These are phyloP conservation scores for Glebionis coronaria DNA, from an alignment of 129 eudicot species.

Conservation along the genomic window DNA sequence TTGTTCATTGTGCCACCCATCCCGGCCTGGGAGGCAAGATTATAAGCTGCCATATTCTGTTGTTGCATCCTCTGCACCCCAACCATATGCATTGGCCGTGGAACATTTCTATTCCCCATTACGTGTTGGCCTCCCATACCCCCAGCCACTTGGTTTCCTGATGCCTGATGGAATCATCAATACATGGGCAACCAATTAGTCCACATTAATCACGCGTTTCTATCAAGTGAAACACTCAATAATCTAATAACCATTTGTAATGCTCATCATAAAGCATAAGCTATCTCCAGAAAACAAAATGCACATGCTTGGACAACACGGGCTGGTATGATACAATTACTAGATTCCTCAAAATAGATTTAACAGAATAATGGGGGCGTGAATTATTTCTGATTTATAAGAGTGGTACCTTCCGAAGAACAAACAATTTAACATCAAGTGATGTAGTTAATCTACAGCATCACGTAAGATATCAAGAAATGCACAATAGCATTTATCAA, in stretches of 20 bases:
- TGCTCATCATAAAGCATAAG: too few species aligned
- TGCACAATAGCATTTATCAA: not conserved
- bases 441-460: not conserved
- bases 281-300: too few species aligned
- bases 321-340: not conserved
- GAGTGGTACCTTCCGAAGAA: not conserved
- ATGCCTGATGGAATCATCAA: conserved; percentile 36
- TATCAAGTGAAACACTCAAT: not conserved
- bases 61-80: conserved; percentile 91
- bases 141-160: conserved; percentile 71
- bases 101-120: conserved; percentile 59
- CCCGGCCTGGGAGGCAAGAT: conserved; percentile 82
- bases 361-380: not conserved
- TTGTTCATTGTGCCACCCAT: conserved; percentile 70
- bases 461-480: not conserved
- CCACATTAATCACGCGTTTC: not conserved
- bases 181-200: not conserved
- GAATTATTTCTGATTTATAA: not conserved
- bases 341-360: not conserved
- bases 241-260: not conserved
- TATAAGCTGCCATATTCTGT: conserved; percentile 76
- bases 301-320: not conserved
- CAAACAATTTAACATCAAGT: not conserved
- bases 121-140: conserved; percentile 64
- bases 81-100: conserved; percentile 75